Percentiles rank a stretch among this genome's conserved stretches.
Conservation (phyloP, 306 rosid species). For the Parietaria judaica region DNA sequence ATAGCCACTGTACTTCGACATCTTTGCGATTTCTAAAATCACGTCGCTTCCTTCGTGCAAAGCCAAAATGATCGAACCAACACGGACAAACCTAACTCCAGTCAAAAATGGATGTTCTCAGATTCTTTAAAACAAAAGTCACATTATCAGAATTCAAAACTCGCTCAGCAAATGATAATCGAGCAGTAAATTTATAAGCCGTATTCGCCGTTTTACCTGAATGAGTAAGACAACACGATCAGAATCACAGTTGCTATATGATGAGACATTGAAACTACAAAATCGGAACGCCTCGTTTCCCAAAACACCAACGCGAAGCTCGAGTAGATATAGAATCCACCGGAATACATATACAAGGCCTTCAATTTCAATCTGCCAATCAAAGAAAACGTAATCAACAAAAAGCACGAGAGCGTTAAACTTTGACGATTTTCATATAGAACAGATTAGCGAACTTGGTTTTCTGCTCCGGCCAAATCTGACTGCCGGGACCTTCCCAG, state of each 20-base stretch:
- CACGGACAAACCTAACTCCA: slow-evolving; percentile 23
- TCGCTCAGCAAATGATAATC: neutral
- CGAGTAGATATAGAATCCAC: slow-evolving; percentile 33
- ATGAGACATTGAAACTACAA: slow-evolving; percentile 29
- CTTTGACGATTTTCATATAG: no score
- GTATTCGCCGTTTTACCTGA: slow-evolving; percentile 5
- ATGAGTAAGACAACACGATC: slow-evolving; percentile 17
- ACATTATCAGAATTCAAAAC: no score
- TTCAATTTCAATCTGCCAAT: slow-evolving; percentile 27
- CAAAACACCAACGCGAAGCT: slow-evolving; percentile 32
- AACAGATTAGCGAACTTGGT: slow-evolving; percentile 17
- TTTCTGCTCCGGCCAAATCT: slow-evolving; percentile 32
- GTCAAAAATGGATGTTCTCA: neutral
- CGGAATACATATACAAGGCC: slow-evolving; percentile 27
- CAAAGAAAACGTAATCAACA: no score
- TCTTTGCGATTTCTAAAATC: slow-evolving; percentile 25
- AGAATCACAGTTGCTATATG: slow-evolving; percentile 23
- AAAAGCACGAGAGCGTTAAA: no score
- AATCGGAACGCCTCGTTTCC: slow-evolving; percentile 40
- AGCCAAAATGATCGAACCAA: slow-evolving; percentile 27
- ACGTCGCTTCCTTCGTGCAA: slow-evolving; percentile 36
- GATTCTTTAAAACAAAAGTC: neutral
- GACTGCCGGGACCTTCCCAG: slow-evolving; percentile 36
- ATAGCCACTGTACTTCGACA: slow-evolving; percentile 29
- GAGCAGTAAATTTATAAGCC: neutral